Evolutionary conservation across 1,284 basidiomycete species (phyloP).

Genomic region (Cutaneotrichosporon cavernicola): DNA sequence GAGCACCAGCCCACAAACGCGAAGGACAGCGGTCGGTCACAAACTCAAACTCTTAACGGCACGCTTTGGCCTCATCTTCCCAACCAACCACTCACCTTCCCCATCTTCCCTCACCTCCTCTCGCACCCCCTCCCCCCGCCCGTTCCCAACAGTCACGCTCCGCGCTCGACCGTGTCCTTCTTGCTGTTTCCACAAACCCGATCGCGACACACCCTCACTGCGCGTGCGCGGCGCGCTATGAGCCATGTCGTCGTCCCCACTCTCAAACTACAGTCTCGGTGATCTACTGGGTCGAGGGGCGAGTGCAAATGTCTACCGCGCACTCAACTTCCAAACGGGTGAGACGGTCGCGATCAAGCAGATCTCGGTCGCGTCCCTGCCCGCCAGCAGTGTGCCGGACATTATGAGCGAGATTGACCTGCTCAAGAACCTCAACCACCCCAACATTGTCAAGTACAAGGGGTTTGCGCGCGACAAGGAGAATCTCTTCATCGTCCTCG

Average conservation of each 20-base stretch:
- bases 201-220: not conserved
- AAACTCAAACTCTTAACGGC: not conserved
- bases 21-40: not conserved
- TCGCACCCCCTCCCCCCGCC: not conserved
- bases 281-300: conserved; percentile 92
- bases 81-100: not conserved
- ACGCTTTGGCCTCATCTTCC: not conserved
- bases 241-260: conserved; percentile 27
- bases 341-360: conserved; percentile 96
- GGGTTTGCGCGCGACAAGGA: conserved; percentile 91
- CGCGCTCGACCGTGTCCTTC: conserved; percentile 2
- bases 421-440: conserved; percentile 88
- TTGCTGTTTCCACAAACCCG: not conserved
- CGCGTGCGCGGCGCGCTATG: conserved; percentile 15
- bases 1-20: not conserved
- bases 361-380: conserved; percentile 88
- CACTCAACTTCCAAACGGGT: conserved; percentile 92
- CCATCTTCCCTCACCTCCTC: not conserved
- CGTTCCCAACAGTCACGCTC: not conserved
- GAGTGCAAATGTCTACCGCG: conserved; percentile 90
- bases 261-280: conserved; percentile 74
- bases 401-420: conserved; percentile 97
- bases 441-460: conserved; percentile 98
- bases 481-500: conserved; percentile 92
- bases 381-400: conserved; percentile 86